Percentiles rank a stretch among this genome's conserved stretches.
These are phyloP conservation scores for Ophiostoma quercus DNA, from an alignment of 2,329 filamentous ascomycete species.

Conservation along the genomic window DNA sequence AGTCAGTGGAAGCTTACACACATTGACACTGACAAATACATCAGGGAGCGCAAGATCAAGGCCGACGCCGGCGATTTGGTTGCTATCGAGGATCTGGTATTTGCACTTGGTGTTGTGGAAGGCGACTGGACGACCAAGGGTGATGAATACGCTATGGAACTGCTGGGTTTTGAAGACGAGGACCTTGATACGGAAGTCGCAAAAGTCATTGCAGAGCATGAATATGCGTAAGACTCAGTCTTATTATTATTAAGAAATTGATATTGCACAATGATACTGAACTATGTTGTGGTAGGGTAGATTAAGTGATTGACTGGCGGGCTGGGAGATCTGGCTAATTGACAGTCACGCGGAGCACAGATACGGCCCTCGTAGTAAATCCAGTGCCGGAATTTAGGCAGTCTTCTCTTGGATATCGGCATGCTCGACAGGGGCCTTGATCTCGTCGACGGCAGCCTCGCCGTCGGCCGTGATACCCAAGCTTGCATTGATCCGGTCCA, in stretches of 20 bases:
- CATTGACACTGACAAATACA: constrained; percentile 38
- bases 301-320: neutral
- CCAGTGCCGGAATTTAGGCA: neutral
- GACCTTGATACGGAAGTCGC: constrained; percentile 42
- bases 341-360: no score
- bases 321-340: neutral
- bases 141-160: constrained; percentile 43
- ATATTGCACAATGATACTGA: neutral
- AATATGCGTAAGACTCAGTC: neutral
- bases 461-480: constrained; percentile 30
- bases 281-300: neutral
- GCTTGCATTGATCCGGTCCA: constrained; percentile 20
- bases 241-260: no score
- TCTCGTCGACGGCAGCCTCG: neutral
- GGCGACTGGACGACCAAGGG: constrained; percentile 45
- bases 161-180: constrained; percentile 44
- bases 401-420: neutral
- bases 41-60: constrained; percentile 37
- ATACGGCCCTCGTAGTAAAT: neutral
- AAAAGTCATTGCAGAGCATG: constrained; percentile 29
- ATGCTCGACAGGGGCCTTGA: neutral
- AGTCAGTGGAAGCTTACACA: constrained; percentile 32
- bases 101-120: constrained; percentile 44
- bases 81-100: constrained; percentile 46
- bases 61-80: constrained; percentile 38